Evolutionary conservation across 2,329 filamentous ascomycete genomes (phyloP).

Genomic region (Ophiocordyceps camponoti-rufipedis): DNA sequence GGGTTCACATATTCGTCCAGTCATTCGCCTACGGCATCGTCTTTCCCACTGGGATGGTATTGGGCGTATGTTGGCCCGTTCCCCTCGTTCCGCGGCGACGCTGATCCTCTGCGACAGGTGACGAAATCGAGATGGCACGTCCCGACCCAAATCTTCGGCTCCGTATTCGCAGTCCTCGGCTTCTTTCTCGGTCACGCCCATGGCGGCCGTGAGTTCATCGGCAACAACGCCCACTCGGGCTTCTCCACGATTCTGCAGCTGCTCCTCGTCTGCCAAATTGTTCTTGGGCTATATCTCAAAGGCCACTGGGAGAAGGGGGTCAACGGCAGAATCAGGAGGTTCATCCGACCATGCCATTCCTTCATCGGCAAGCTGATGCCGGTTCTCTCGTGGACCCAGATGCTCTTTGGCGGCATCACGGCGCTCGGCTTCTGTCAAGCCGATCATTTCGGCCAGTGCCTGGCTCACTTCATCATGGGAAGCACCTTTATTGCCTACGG

Average conservation of each 20-base stretch:
- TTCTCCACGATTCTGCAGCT: slow-evolving; percentile 73
- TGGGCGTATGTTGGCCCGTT: slow-evolving; percentile 43
- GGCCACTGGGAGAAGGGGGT: slow-evolving; percentile 76
- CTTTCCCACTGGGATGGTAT: slow-evolving; percentile 88
- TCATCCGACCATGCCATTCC: slow-evolving; percentile 57
- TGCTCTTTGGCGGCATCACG: slow-evolving; percentile 91
- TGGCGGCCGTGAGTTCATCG: slow-evolving; percentile 68
- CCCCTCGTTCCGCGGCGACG: background rate
- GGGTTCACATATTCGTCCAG: slow-evolving; percentile 86
- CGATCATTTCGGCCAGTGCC: slow-evolving; percentile 81
- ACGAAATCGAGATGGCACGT: slow-evolving; percentile 88
- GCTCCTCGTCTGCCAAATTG: slow-evolving; percentile 57
- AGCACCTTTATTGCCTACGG: slow-evolving; percentile 91
- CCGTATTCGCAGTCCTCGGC: slow-evolving; percentile 58
- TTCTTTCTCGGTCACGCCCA: slow-evolving; percentile 88
- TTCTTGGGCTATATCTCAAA: slow-evolving; percentile 71
- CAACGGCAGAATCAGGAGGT: slow-evolving; percentile 56
- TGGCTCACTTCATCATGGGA: slow-evolving; percentile 98
- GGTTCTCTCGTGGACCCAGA: slow-evolving; percentile 75
- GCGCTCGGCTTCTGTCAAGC: slow-evolving; percentile 80
- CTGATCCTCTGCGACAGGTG: slow-evolving; percentile 37
- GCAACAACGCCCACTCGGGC: slow-evolving; percentile 55
- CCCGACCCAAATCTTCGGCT: slow-evolving; percentile 61
- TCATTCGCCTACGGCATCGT: slow-evolving; percentile 76
- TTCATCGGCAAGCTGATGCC: slow-evolving; percentile 78